Conservation (phyloP, 225 moss, liverwort and hornwort genomes). For the Takakia lepidozioides region DNA sequence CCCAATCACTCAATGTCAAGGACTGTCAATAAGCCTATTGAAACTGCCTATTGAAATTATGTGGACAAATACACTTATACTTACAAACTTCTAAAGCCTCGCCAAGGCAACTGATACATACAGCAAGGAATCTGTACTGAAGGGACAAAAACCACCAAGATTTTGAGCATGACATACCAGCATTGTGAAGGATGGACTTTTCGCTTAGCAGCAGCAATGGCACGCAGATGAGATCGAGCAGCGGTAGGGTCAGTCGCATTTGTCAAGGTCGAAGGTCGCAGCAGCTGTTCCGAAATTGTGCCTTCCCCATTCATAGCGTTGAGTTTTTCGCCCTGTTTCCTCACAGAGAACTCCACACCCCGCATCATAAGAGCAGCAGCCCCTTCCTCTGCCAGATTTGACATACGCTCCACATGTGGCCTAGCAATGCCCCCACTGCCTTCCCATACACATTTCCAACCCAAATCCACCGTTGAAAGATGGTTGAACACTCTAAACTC, state of each 20-base stretch:
- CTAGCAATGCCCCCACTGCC: conserved; percentile 97
- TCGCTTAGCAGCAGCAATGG: conserved; percentile 94
- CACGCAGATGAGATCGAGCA: conserved; percentile 86
- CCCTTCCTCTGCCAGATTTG: conserved; percentile 87
- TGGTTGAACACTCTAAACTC: no score
- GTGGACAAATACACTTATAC: no score
- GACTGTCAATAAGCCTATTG: no score
- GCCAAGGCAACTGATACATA: no score
- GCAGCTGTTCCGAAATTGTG: conserved; percentile 59
- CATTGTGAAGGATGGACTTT: conserved; percentile 69
- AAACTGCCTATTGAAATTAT: no score
- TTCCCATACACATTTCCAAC: conserved; percentile 29
- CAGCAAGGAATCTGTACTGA: no score
- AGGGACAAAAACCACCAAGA: no score
- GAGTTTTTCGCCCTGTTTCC: conserved; percentile 47
- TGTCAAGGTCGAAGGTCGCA: conserved; percentile 75
- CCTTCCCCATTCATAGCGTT: conserved; percentile 47
- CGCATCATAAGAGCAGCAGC: conserved; percentile 85
- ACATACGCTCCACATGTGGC: conserved; percentile 92
- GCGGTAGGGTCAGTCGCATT: conserved; percentile 69
- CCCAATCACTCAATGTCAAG: no score
- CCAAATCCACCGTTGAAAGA: conserved; percentile 1
- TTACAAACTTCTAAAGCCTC: no score
- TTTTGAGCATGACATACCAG: conserved; percentile 29
- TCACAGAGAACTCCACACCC: conserved; percentile 59